These are phyloP conservation scores for Penicillium manginii DNA, from an alignment of 495 filamentous ascomycete genomes.

Conservation along the genomic window DNA sequence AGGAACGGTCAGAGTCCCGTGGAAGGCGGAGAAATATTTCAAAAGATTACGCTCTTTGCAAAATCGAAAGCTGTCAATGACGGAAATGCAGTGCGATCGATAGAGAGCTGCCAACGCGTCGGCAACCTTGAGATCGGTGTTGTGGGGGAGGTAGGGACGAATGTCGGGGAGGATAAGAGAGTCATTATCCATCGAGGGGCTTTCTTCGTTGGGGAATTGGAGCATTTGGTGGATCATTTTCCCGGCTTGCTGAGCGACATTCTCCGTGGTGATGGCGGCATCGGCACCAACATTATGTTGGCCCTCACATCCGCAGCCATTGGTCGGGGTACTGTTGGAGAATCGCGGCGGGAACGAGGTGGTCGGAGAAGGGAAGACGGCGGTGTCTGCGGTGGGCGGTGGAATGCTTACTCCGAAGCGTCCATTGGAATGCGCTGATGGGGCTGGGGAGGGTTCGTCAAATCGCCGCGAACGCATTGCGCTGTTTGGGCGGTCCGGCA, in stretches of 20 bases:
- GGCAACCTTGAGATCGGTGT: conserved; percentile 80
- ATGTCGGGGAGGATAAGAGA: conserved; percentile 78
- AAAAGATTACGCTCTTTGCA: conserved; percentile 95
- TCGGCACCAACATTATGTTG: conserved; percentile 24
- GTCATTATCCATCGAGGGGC: conserved; percentile 61
- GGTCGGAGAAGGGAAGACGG: conserved; percentile 69
- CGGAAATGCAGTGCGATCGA: conserved; percentile 88
- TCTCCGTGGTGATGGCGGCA: conserved; percentile 41
- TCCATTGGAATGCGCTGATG: conserved; percentile 13
- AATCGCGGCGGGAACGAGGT: conserved; percentile 42
- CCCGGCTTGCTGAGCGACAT: conserved; percentile 46
- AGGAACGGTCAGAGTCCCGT: conserved; percentile 92
- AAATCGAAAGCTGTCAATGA: conserved; percentile 92
- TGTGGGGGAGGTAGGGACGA: conserved; percentile 68
- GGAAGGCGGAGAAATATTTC: conserved; percentile 92
- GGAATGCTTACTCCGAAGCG: conserved; percentile 42
- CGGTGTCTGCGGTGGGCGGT: conserved; percentile 63
- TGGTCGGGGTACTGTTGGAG: conserved; percentile 21
- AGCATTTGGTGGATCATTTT: conserved; percentile 69
- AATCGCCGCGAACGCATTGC: conserved; percentile 44
- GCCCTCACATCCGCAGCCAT: conserved; percentile 37
- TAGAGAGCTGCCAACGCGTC: conserved; percentile 83
- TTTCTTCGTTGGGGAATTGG: conserved; percentile 61
- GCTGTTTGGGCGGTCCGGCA: conserved; percentile 31
- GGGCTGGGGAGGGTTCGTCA: conserved; percentile 4